Base-by-base conservation (phyloP, 192 early-diverging fungal species). In the Dimargaris cristalligena region DNA sequence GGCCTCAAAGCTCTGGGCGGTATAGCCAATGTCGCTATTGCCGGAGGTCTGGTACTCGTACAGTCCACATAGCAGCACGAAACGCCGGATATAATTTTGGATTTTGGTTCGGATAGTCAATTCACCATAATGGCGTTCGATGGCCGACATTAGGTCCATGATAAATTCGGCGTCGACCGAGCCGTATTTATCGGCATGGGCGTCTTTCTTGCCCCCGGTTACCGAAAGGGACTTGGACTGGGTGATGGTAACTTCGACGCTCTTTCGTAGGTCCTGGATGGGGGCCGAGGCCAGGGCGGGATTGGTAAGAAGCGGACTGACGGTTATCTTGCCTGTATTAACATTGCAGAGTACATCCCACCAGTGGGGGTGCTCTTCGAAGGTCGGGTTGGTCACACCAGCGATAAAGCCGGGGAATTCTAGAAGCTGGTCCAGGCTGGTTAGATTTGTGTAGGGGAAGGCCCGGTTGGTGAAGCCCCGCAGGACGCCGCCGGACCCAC, bases 301-400 rank as follows among this genome's bases (percentile, higher is more conserved):
- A 34, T 49, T 62, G 11, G 69, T 63, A 26, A 83, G 67, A 26
- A 72, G 77, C 38, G 86, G 88, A 64, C 89, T 92, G 44, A 97
- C 85, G n/a, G 83, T 89, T 54, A 97, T 92, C 63, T 86, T 89
- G 51, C 90, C 90, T 1, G 91, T 90, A 61, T 85, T 87, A 60
- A 97, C 87, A 66, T 95, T 91, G 68, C 86, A 94, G 22, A 92
- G 74, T n/a, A 97, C 76, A 75, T 97, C 94, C 91, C 92, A 97
- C 90, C 91, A 92, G 52, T 80, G 73, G 14, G 86, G 77, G 34
- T 91, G 84, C 64, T 94, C 88, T 65, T 94, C 92, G 73, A 95
- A 92, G 0, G 87, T 79, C n/a, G 89, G 88, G 69, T 97, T 94
- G 0, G 94, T 94, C 11, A 94, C 91, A 18, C 94, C 94, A 3